Evolutionary conservation across 345 rosid species (phyloP), one percentile per base, ranked within the genome.

Genomic region (Syzygium aqueum): DNA sequence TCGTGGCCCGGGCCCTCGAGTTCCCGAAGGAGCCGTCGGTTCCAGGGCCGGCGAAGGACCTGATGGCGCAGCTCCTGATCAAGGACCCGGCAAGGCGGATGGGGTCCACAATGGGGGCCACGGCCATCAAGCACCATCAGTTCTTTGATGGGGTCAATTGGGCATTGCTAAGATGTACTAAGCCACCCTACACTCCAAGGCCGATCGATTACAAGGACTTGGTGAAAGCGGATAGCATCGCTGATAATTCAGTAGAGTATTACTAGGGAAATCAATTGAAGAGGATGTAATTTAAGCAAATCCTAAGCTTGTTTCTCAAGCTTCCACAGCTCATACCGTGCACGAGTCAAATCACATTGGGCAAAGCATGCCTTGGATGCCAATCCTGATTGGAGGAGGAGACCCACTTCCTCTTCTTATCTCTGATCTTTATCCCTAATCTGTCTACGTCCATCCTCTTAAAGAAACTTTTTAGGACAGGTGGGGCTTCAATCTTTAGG

Each of bases 1-100:
- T 93, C 1, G 92, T 94, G 91, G 96, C 96, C 83, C 91, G 96
- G 50, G 94, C 95, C 22, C 92, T 94, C 0, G 96, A 94, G 85
- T 94, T 92, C 85, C 95, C 96, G 0, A 94, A 90, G 91, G 95
- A 93, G 23, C 96, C 95, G 4, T 27, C 59, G 1, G 91, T 94
- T 7, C 92, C 94, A 0, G 86, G 85, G 25, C 5, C 89, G 3
- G 95, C 92, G 1, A 94, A 91, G 90, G 95, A 94, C 49, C 87
- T 94, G 90, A 93, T 94, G 28, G 25, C 92, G 6, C 95, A 92
- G 16, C 93, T 94, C 25, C 57, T 94, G 43, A n/a, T 91, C 6
- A 94, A 94, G 89, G 96, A 94, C 6, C 94, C 95, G 0, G 21
- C 85, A 2, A 88, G 90, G 88, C 85, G 96, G 53, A 86, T 93